Base-by-base conservation (phyloP, 495 filamentous ascomycete species). In the Penicillium diatomitis region DNA sequence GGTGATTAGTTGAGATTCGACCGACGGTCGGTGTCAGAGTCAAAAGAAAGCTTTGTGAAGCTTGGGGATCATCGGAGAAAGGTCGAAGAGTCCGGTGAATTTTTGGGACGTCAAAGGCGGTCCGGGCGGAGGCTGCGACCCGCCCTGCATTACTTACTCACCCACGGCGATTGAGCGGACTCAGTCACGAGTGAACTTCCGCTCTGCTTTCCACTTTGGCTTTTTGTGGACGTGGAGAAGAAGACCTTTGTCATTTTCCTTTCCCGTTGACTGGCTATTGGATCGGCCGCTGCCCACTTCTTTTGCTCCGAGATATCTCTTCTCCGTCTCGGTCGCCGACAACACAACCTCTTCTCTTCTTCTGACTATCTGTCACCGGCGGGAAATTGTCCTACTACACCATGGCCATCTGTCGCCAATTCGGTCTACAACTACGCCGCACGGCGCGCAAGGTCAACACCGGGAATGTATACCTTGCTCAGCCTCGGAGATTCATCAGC, bases 321-420 rank as follows among this genome's bases (percentile, higher is more conserved):
- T 20, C 20, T 20, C 20, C 20, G 20, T 20, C 20, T 20, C 20
- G 20, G 32, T 42, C 34, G 47, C 38, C 36, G 36, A 10, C 38
- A 49, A 29, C 33, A 27, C 39, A 47, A 29, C 32, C 32, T 38
- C 34, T 37, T 38, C 34, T 46, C 33, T 50, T 44, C 53, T 29
- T 33, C 47, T 41, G 20, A 20, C 20, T 20, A 20, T 50, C 46
- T 35, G 8, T 30, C 38, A 37, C 44, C 32, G 38, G 32, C 45
- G 32, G 1, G 20, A 42, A n/a, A 38, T 39, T 28, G 42, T 38
- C 33, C 31, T 33, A 44, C 10, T 36, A 12, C 46, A 58, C 47
- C 45, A 74, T 72, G 69, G 58, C 60, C 12, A 54, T 72, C 41
- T 72, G 65, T 62, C 62, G 55, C 48, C 65, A 71, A 57, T 55